Percentiles rank a stretch among this genome's conserved stretches.
Evolutionary conservation across 352 stramenopile species (phyloP).

Genomic region (Phytopythium litorale): DNA sequence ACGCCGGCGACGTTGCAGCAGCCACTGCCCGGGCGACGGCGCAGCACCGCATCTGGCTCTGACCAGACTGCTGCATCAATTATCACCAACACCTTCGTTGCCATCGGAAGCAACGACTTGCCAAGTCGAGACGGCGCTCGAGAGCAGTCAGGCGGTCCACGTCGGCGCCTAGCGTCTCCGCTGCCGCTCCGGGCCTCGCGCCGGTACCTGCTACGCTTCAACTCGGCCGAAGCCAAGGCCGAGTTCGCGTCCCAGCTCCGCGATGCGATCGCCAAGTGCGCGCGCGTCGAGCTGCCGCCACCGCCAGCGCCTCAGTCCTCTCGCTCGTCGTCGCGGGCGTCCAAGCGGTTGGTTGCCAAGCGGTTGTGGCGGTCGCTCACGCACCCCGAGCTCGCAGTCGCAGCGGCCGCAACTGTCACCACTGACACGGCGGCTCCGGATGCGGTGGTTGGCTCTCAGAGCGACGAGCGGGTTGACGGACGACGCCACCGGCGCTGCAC

Average conservation of each 20-base stretch:
- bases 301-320: constrained; percentile 2
- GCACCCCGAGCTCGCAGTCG: constrained; percentile 1
- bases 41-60: not conserved
- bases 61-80: not conserved
- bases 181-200: constrained; percentile 22
- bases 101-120: constrained; percentile 3
- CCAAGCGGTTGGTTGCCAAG: constrained; percentile 10
- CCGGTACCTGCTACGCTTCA: constrained; percentile 46
- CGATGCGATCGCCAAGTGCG: constrained; percentile 24
- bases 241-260: constrained; percentile 34
- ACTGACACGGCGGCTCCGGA: not conserved
- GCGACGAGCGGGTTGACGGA: not conserved
- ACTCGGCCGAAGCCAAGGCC: constrained; percentile 26
- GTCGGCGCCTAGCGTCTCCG: not conserved
- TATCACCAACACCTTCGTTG: not conserved
- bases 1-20: constrained; percentile 36
- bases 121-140: not conserved
- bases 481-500: not conserved
- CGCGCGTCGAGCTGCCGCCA: constrained; percentile 7
- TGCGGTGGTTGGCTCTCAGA: not conserved
- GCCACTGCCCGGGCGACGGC: not conserved
- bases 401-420: not conserved
- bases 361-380: constrained; percentile 28
- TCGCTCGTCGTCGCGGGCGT: constrained; percentile 2
- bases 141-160: not conserved